Base-by-base conservation (phyloP, 2,329 filamentous ascomycete species). In the Gnomoniopsis sp. region DNA sequence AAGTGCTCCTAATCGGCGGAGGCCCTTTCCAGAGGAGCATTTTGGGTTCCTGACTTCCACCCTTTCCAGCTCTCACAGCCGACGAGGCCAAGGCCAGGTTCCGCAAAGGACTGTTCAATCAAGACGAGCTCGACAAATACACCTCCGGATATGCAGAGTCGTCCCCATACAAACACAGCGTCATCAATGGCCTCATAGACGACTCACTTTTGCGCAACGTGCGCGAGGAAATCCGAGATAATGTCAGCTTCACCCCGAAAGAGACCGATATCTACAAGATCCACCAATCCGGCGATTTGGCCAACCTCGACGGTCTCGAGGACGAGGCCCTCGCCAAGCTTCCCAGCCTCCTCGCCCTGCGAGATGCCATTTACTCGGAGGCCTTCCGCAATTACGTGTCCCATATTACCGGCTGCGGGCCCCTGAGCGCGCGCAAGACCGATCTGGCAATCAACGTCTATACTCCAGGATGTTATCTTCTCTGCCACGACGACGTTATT, bases 231-330 rank as follows among this genome's bases (percentile, higher is more conserved):
- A 93, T 98, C 73, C 88, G 88, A 73, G 82, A 89, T 66, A 93
- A 96, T 70, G 90, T 99, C 65, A 88, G 90, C 65, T 99, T 99
- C 77, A 97, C 95, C 14, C 93, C 93, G 67, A 99, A 99, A 75
- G 95, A 99, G 75, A 99, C 95, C 50, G 95, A 99, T 73, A 99
- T 99, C 68, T 99, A 99, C 84, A 96, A 96, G 76, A 98, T 99
- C 70, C 93, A 97, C 81, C 95, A 99, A 79, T 98, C 93, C 4
- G 95, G 95, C 65, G 95, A 99, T 72, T 83, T 99, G 36, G 95
- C 95, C 49, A 99, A 99, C 75, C 86, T 99, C 59, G 93, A 97
- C 74, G 95, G 95, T 23, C 84, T 99, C 47, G 91, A 96, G 62
- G 88, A 96, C 70, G 87, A 88, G 8, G 92, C 93, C 7, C 83